Evolutionary conservation across 2,329 filamentous ascomycete genomes (phyloP).

Genomic region (Xylaria sp.): DNA sequence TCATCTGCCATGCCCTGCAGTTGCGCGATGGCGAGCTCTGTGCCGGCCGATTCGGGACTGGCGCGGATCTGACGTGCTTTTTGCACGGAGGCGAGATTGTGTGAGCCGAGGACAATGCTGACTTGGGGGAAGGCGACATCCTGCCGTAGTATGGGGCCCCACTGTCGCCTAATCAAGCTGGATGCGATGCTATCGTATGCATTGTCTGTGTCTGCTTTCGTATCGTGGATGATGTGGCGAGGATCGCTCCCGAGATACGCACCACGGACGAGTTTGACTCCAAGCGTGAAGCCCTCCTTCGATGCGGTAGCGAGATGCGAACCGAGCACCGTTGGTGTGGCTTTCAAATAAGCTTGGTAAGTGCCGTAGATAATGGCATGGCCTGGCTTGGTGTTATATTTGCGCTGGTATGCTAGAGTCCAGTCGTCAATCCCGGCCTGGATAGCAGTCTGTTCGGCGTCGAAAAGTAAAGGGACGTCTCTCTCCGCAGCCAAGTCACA

Average conservation of each 20-base stretch:
- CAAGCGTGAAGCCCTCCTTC: conserved; percentile 71
- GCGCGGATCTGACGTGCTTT: conserved; percentile 64
- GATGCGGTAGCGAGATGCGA: conserved; percentile 69
- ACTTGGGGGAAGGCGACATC: conserved; percentile 63
- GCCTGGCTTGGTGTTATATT: conserved; percentile 73
- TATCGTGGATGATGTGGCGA: conserved; percentile 75
- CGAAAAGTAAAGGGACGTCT: conserved; percentile 80
- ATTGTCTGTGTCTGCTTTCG: conserved; percentile 75
- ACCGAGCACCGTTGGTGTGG: conserved; percentile 65
- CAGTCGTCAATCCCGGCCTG: conserved; percentile 85
- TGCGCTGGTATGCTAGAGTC: conserved; percentile 79
- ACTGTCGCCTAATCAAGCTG: conserved; percentile 72
- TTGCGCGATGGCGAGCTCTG: conserved; percentile 75
- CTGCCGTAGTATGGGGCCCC: conserved; percentile 64
- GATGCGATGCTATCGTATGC: conserved; percentile 79
- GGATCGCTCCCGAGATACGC: conserved; percentile 79
- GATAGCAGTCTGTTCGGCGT: conserved; percentile 84
- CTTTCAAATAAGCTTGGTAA: conserved; percentile 81
- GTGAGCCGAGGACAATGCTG: conserved; percentile 79
- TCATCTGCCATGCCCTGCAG: conserved; percentile 97
- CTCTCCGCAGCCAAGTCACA: conserved; percentile 77
- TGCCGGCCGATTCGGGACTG: conserved; percentile 53
- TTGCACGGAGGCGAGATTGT: conserved; percentile 80
- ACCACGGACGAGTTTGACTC: conserved; percentile 80
- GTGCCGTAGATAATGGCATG: conserved; percentile 81